Percentiles rank a stretch among this genome's conserved stretches.
Conservation (phyloP, 2,329 filamentous ascomycete species). For the Alternaria sp. region DNA sequence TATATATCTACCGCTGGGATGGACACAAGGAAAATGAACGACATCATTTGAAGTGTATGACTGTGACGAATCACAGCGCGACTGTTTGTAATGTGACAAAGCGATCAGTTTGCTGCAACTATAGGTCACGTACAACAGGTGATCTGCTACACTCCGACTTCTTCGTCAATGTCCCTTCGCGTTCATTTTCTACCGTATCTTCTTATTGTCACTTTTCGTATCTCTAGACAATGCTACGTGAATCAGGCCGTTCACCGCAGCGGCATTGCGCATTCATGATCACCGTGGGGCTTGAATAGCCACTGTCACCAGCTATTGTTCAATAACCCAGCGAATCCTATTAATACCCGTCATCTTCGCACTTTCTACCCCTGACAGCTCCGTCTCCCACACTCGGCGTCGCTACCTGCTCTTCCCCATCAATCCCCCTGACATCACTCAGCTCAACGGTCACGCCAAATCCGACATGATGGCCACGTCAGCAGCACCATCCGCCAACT, state of each 20-base stretch:
- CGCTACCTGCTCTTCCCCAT: not conserved
- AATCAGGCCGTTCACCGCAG: not conserved
- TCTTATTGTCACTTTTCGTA: not conserved
- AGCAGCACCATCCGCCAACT: slow-evolving; percentile 6
- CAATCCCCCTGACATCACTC: not conserved
- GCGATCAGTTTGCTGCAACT: slow-evolving; percentile 1
- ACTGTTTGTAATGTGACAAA: slow-evolving; percentile 24
- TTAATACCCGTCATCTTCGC: not conserved
- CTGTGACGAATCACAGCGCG: not conserved
- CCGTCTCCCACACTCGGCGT: not conserved
- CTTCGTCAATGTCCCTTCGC: not conserved
- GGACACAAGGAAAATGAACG: slow-evolving; percentile 21
- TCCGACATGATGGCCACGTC: not conserved
- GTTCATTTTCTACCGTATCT: not conserved
- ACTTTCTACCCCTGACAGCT: not conserved
- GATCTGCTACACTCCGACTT: not conserved
- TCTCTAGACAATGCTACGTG: not conserved
- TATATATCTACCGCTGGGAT: slow-evolving; percentile 36
- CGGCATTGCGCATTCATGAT: slow-evolving; percentile 3
- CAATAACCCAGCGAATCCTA: not conserved
- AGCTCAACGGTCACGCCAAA: not conserved
- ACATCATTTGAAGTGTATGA: slow-evolving; percentile 14
- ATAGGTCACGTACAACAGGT: slow-evolving; percentile 1
- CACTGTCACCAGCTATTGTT: not conserved
- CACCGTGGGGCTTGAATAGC: slow-evolving; percentile 5